A percentile compares a stretch with the other conserved stretches of the same genome.
Evolutionary conservation across 345 rosid genomes (phyloP).

Genomic region (Eucalyptus caleyi): DNA sequence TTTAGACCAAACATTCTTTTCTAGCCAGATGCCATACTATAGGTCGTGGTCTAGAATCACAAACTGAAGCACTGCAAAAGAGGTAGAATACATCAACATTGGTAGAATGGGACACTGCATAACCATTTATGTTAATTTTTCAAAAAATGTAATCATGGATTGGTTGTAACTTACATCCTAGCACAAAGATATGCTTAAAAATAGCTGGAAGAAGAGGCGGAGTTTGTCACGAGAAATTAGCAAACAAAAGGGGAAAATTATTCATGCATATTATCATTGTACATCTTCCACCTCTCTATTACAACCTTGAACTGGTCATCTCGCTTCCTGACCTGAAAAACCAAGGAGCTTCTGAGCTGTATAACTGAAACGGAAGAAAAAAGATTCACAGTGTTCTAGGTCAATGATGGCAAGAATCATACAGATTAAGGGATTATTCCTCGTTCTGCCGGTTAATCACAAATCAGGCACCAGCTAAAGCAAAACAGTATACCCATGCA

Average conservation of each 20-base stretch:
- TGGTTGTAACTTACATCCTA: background rate
- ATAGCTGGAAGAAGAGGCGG: background rate
- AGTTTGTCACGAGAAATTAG: background rate
- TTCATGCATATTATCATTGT: constrained; percentile 4
- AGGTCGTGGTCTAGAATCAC: background rate
- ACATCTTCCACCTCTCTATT: constrained; percentile 54
- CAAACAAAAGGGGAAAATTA: background rate
- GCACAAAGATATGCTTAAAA: background rate
- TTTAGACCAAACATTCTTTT: background rate
- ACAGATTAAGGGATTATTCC: background rate
- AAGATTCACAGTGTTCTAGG: background rate
- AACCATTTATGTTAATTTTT: background rate
- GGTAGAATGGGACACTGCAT: background rate
- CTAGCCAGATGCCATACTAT: background rate
- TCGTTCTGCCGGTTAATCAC: background rate
- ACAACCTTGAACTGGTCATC: constrained; percentile 27
- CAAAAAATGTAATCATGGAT: background rate
- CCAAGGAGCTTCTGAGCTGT: background rate
- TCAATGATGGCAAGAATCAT: background rate
- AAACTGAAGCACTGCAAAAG: background rate
- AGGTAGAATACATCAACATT: background rate
- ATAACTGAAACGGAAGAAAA: background rate
- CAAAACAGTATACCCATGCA: background rate
- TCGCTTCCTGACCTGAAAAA: constrained; percentile 40
- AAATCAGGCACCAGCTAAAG: background rate